Evolutionary conservation across 2,329 filamentous ascomycete species (phyloP).

Genomic region (Phaeosphaeriaceae sp.): DNA sequence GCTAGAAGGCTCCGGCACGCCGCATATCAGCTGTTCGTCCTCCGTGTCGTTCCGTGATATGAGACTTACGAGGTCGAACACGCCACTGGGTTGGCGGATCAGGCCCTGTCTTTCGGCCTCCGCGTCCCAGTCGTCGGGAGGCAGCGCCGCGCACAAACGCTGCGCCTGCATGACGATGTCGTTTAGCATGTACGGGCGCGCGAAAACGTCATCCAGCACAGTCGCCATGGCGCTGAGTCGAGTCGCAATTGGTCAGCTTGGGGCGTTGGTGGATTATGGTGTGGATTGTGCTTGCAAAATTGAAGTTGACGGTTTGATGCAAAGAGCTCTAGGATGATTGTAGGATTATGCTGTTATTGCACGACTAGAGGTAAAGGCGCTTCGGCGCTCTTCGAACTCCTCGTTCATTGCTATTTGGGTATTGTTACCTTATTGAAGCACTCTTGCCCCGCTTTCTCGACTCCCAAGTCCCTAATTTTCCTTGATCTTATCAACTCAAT

Average conservation of each 20-base stretch:
- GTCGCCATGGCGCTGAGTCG: not conserved
- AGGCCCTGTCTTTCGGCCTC: not conserved
- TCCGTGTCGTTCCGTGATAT: not conserved
- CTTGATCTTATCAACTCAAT: not conserved
- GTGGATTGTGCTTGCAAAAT: not conserved
- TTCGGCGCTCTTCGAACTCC: not conserved
- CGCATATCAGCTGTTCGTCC: not conserved
- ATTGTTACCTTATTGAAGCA: not conserved
- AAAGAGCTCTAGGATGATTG: not conserved
- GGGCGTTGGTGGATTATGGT: not conserved
- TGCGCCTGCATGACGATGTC: conserved; percentile 19
- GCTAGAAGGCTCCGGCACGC: not conserved
- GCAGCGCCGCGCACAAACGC: conserved; percentile 18
- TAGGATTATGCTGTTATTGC: not conserved
- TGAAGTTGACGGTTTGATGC: not conserved
- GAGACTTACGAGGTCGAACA: conserved; percentile 11
- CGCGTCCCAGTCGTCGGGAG: conserved; percentile 22
- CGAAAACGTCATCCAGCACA: not conserved
- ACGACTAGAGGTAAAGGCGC: not conserved
- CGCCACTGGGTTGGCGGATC: conserved; percentile 12
- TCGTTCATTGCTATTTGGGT: not conserved
- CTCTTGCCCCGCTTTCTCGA: not conserved
- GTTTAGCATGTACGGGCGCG: conserved; percentile 22
- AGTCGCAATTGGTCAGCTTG: not conserved
- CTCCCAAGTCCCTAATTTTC: not conserved